A percentile compares a stretch with the other conserved stretches of the same genome.
phyloP scores from a whole-genome alignment of 108 stramenopile species.

The Aurantiochytrium sp. region DNA sequence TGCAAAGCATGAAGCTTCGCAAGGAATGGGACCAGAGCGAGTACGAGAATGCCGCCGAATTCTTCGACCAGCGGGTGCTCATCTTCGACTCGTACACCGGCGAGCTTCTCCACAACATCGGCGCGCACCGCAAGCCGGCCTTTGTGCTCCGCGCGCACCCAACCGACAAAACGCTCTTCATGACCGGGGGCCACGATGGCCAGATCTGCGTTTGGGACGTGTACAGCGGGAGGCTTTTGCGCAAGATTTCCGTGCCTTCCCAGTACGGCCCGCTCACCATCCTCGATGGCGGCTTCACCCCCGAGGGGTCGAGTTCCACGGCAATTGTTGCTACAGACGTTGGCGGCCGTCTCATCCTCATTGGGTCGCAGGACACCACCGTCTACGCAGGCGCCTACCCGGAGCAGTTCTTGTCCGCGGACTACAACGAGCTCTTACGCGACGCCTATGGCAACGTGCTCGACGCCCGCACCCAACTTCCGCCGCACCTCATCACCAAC shows the following conservation, averaged over 20 bases:
- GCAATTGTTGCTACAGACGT: neutral
- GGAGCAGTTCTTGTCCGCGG: slow-evolving; percentile 20
- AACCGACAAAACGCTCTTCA: neutral
- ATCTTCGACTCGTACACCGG: slow-evolving; percentile 16
- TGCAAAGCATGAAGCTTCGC: neutral
- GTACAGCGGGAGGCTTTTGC: neutral
- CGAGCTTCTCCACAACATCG: neutral
- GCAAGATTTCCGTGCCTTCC: neutral
- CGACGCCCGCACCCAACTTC: neutral
- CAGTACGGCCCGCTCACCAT: slow-evolving; percentile 30
- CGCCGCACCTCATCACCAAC: neutral
- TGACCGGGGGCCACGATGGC: slow-evolving; percentile 1
- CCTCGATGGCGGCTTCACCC: slow-evolving; percentile 20
- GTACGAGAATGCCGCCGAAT: slow-evolving; percentile 1
- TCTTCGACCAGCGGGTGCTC: slow-evolving; percentile 13
- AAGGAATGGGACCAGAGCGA: neutral
- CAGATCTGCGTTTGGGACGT: slow-evolving; percentile 28
- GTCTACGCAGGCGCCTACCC: neutral
- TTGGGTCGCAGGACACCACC: neutral
- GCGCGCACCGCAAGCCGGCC: slow-evolving; percentile 11
- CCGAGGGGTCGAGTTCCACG: neutral
- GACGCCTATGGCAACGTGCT: neutral
- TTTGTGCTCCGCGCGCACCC: slow-evolving; percentile 24
- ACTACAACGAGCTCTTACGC: neutral
- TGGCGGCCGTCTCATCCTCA: slow-evolving; percentile 14